Base-by-base conservation (phyloP, 2,329 filamentous ascomycete species). In the Capronia coronata region DNA sequence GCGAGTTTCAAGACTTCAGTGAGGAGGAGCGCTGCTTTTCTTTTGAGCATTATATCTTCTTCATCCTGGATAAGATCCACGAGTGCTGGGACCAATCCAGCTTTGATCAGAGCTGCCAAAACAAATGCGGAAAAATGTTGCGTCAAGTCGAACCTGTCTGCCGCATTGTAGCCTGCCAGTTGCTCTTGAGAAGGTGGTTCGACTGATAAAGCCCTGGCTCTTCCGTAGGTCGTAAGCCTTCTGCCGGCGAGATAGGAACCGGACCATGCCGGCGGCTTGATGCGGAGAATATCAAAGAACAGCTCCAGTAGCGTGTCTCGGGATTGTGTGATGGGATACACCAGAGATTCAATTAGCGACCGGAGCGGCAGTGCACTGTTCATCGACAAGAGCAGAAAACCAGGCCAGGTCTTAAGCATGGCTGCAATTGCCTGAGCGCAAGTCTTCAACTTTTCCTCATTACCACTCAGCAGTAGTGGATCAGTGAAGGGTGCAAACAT, bases 401-500 rank as follows among this genome's bases (percentile, higher is more conserved):
- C 93, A 7, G 93, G 84, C 93, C 94, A 98, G 44, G 88, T 93
- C 65, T 88, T 91, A 60, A 98, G 73, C 58, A 95, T 83, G 11
- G 85, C 82, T n/a, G 88, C 80, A 51, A 98, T 90, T n/a, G 94
- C 88, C 63, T 87, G 89, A 8, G 89, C 86, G 59, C 93, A 95
- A 44, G 90, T 86, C 64, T 90, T 93, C 44, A 97, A 67, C 55
- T 76, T 77, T 42, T 83, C 79, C 62, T 79, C 79, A 55, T 79
- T 74, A 14, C 75, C 67, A 49, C 75, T 74, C 30, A 74, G 71
- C 2, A 73, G 67, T 39, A 77, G 68, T 14, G 87, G 84, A 65
- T 97, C 93, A 0, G 93, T 98, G 62, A 98, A 97, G 13, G 87
- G 83, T 1, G 89, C 90, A 63, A 98, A 94, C 23, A 90, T 77